Conservation (phyloP, 148 eudicot genomes). For the Persicaria tinctoria region DNA sequence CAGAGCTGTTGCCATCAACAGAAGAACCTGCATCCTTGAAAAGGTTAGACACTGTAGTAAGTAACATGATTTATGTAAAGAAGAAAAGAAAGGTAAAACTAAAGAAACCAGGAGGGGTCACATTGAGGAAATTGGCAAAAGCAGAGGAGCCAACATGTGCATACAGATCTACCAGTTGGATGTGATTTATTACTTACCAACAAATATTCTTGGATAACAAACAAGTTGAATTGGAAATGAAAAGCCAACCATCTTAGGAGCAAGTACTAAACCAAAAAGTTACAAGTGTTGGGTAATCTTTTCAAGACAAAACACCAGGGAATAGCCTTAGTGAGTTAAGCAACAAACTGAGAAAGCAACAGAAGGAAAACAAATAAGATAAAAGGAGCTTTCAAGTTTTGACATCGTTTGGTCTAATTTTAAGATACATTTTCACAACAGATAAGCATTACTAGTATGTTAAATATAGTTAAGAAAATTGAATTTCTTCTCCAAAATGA, state of each 20-base stretch:
- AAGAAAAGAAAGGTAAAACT: neutral
- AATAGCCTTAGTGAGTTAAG: neutral
- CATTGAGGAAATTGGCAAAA: neutral
- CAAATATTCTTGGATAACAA: neutral
- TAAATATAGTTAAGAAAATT: neutral
- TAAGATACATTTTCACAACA: neutral
- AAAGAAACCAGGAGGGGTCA: neutral
- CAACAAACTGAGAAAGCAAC: neutral
- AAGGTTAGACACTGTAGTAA: neutral
- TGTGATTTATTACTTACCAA: neutral
- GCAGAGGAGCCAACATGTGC: neutral
- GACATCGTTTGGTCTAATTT: neutral
- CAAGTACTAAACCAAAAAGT: neutral
- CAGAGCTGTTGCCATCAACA: conserved; percentile 92
- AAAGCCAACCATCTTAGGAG: neutral
- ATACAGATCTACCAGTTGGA: neutral
- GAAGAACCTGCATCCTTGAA: conserved; percentile 46
- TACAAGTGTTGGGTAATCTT: neutral
- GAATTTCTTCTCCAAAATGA: neutral
- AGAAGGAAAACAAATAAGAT: neutral
- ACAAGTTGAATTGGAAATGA: neutral
- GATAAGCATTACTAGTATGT: neutral
- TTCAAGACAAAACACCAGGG: neutral
- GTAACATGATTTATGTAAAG: neutral
- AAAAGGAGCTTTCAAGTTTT: neutral